Evolutionary conservation across 108 stramenopile genomes (phyloP), one percentile per base, ranked within the genome.

Genomic region (Conticribra weissflogii): DNA sequence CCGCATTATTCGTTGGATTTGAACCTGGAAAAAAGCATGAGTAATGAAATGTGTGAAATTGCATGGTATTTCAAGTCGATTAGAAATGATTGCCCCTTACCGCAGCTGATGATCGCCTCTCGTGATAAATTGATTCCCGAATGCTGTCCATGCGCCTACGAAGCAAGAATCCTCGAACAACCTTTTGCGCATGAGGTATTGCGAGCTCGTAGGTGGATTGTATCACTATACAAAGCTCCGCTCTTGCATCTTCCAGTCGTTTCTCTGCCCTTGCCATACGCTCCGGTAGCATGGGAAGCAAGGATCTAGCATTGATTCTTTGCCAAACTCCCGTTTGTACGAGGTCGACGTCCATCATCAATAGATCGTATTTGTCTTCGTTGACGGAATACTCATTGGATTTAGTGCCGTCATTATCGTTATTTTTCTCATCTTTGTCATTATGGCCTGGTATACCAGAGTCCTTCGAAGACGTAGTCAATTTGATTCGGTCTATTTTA

Each of bases 301-400:
- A 32, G 17, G 72, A 66, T 34, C 56, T 59, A 2, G 72, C 71
- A 33, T 67, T 55, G 3, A 66, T 33, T 51, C 78, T 24, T 27
- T 79, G 71, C 78, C 78, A 79, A 1, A 79, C 66, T 17, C 72
- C 71, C 27, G 32, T 47, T 27, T 76, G 68, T 7, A 72, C 46
- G 41, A 79, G 56, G 29, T 79, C 72, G 0, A 73, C 52, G 65
- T 79, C 71, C 78, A 79, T 79, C 45, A 72, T 54, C 34, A 72
- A 54, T 24, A 17, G 30, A 19, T 54, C 51, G 1, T 62, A 49
- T 46, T 62, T 44, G 19, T 36, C 23, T 54, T 21, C 22, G 14
- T 15, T 61, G 22, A 22, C 7, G 60, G 46, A 19, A 25, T 24
- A 23, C 16, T 34, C 36, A 29, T 58, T 31, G 18, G 29, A 58